Evolutionary conservation across 2,329 filamentous ascomycete species (phyloP).

Genomic region (Aspergillus neotritici): DNA sequence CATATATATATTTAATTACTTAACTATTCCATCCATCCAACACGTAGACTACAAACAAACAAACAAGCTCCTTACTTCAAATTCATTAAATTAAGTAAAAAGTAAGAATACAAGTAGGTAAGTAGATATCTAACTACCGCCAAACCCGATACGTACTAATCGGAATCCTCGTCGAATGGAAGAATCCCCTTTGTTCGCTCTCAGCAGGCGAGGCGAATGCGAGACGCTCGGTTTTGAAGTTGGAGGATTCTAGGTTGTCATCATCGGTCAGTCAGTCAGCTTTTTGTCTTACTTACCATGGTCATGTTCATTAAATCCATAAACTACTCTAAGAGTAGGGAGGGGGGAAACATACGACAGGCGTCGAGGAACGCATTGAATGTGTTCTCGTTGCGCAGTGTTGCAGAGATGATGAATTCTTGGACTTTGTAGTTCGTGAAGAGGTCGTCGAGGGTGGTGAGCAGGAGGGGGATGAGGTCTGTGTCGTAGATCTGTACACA

Average conservation of each 20-base stretch:
- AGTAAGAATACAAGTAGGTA: not conserved
- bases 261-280: too few species aligned
- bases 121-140: constrained; percentile 3
- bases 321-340: too few species aligned
- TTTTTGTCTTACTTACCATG: too few species aligned
- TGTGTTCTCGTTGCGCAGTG: constrained; percentile 57
- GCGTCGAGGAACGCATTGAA: constrained; percentile 54
- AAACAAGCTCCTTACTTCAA: too few species aligned
- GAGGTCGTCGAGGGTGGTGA: constrained; percentile 51
- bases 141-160: constrained; percentile 35
- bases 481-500: constrained; percentile 55
- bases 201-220: constrained; percentile 39
- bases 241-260: constrained; percentile 22
- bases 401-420: constrained; percentile 55
- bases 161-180: constrained; percentile 40
- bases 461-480: constrained; percentile 51
- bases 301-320: too few species aligned
- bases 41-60: too few species aligned
- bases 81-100: not conserved
- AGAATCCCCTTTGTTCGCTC: constrained; percentile 43
- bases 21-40: too few species aligned
- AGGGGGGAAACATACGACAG: constrained; percentile 48
- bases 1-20: too few species aligned
- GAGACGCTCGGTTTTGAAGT: constrained; percentile 35
- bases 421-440: constrained; percentile 50